Evolutionary conservation across 1,284 basidiomycete species (phyloP), one percentile per base, ranked within the genome.

Genomic region (Ustilago shanxiensis): DNA sequence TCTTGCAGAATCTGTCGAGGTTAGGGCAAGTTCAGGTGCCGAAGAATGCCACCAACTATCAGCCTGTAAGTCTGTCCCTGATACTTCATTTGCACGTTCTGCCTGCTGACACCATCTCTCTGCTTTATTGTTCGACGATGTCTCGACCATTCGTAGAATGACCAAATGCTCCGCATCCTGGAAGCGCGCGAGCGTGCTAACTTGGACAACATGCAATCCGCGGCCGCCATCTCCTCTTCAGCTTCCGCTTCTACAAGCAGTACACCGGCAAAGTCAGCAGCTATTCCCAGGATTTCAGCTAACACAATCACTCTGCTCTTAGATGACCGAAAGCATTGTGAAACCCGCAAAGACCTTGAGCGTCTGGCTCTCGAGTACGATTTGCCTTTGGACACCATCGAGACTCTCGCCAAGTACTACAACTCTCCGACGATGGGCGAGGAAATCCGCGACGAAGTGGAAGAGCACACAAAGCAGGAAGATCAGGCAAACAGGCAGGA

Each of bases 361-460:
- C 33, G 50, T 6, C 61, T 80, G 3, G 75, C 79, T 3, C 37
- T 75, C 13, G 79, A 78, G 31, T 80, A 78, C 70, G 79, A 80
- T 44, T 63, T 80, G 13, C 61, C 69, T 1, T 37, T 78, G 16
- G 50, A 50, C 4, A 64, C 66, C 22, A 75, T 80, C 50, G 70
- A 73, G 55, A 29, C 47, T 20, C 55, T 80, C 33, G 70, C 66
- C 10, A 60, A 60, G 33, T 72, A 71, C 65, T 69, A 71, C 65
- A 80, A 75, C 63, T 74, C 69, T 0, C 79, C 79, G 1, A 80
- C 76, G 24, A 67, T 80, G 63, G 75, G 75, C 31, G 78, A 77
- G 18, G 64, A 78, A 49, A 53, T 74, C 22, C 44, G 56, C n/a
- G 72, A 78, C 22, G 71, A 71, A 37, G 47, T 3, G 10, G 52